Evolutionary conservation across 2,329 filamentous ascomycete species (phyloP), one percentile per base, ranked within the genome.

Genomic region (Emmonsiellopsis sp.): DNA sequence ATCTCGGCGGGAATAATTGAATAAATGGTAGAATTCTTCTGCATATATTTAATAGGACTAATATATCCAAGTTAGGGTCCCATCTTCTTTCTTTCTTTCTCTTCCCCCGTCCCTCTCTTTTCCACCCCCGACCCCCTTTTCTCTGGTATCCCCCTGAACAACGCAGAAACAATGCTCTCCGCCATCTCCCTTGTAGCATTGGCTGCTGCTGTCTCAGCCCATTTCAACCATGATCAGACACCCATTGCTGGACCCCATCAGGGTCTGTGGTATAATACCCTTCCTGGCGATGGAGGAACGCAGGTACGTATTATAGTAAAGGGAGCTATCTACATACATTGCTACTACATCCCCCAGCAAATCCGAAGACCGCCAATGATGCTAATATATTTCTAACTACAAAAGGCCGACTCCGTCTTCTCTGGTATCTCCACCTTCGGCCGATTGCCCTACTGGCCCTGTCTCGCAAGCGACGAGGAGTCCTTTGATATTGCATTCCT

Each of bases 351-450:
- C 4, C 37, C 10, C 15, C 11, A 40, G 10, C 10, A 15, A 15
- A 40, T 11, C 7, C 4, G 5, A 26, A 26, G 20, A n/a, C 9
- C 3, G 13, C 35, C 9, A 38, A 5, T n/a, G 15, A 13, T 26
- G 15, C 15, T 26, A 44, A 44, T 15, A 26, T 44, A 15, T 26
- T 44, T 11, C n/a, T 9, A 26, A 15, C 15, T 3, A 11, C 20
- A 10, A 11, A 56, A 91, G 85, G 88, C 88, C 55, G 88, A 94
- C 68, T 90, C 87, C 0, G 87, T 93, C 54, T 94, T 93, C 72
- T 92, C 87, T 1, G 89, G 89, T 31, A 93, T 94, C 64, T 87
- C 86, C 1, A 94, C 89, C 7, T 93, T 93, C 65, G 89, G 87
- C 9, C 83, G 87, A 50, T 73, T 93, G 42, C 83, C 84, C 5